phyloP scores from a whole-genome alignment of 202 grass and related monocot genomes.

The Setaria viridis region DNA sequence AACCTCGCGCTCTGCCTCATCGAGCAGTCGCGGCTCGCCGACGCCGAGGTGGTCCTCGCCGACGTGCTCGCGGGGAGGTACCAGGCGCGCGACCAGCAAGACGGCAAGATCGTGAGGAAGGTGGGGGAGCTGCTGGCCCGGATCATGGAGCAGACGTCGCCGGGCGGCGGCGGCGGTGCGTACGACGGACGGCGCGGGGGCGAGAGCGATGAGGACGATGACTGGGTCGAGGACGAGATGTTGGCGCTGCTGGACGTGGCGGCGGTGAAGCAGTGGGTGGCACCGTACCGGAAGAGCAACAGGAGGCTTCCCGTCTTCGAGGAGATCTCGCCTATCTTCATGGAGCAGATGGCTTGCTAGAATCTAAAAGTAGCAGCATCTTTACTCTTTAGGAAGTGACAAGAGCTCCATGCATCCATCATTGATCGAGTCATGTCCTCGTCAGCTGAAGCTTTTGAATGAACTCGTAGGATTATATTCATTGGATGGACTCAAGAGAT shows the following conservation, averaged over 20 bases:
- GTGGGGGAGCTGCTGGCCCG: constrained; percentile 60
- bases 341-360: constrained; percentile 68
- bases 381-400: neutral
- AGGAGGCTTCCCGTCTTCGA: constrained; percentile 83
- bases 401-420: neutral
- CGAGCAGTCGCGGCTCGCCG: constrained; percentile 58
- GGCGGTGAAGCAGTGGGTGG: constrained; percentile 54
- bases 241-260: constrained; percentile 64
- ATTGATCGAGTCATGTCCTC: neutral
- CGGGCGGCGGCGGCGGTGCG: neutral
- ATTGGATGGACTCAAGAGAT: too few species aligned
- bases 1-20: constrained; percentile 87
- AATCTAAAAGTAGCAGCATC: constrained; percentile 11
- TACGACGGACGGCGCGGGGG: neutral
- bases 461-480: neutral
- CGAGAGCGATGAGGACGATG: neutral
- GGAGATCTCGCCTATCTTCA: constrained; percentile 61
- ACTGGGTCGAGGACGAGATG: constrained; percentile 57
- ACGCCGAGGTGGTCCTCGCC: constrained; percentile 60
- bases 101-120: constrained; percentile 56
- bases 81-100: constrained; percentile 26
- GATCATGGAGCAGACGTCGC: constrained; percentile 38
- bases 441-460: neutral
- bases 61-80: constrained; percentile 54
- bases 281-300: constrained; percentile 52